A percentile compares a stretch with the other conserved stretches of the same genome.
Conservation (phyloP, 805 yeast genomes). For the Komagataella ulmi region DNA sequence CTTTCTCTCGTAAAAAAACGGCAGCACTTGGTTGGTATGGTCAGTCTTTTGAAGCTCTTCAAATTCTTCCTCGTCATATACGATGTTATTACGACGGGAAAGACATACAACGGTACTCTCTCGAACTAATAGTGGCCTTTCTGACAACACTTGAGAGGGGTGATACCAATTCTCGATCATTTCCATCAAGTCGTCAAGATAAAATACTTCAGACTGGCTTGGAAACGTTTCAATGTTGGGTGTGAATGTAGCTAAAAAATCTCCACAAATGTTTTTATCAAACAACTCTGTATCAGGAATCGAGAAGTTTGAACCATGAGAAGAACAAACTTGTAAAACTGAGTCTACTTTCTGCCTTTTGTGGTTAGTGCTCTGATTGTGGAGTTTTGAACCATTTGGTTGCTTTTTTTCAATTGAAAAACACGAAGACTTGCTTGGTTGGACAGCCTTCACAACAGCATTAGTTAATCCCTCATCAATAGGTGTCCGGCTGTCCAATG, state of each 20-base stretch:
- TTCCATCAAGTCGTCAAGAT: conserved; percentile 16
- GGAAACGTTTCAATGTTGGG: conserved; percentile 8
- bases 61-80: conserved; percentile 17
- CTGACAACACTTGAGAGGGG: conserved; percentile 5
- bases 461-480: neutral
- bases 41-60: conserved; percentile 9
- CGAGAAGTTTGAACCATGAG: neutral
- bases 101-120: conserved; percentile 15
- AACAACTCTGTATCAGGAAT: conserved; percentile 7
- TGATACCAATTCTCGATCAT: conserved; percentile 16
- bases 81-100: conserved; percentile 12
- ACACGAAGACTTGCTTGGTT: neutral
- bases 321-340: neutral
- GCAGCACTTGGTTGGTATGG: conserved; percentile 16
- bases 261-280: conserved; percentile 6
- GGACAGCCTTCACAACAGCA: neutral
- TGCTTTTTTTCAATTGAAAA: neutral
- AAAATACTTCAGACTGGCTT: neutral
- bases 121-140: conserved; percentile 12
- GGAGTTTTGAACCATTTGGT: neutral
- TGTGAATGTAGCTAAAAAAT: conserved; percentile 9
- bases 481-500: neutral
- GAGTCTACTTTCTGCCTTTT: neutral
- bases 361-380: neutral
- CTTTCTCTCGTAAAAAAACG: conserved; percentile 17